phyloP scores from a whole-genome alignment of 768 basidiomycete genomes.

The Suillus variegatus region DNA sequence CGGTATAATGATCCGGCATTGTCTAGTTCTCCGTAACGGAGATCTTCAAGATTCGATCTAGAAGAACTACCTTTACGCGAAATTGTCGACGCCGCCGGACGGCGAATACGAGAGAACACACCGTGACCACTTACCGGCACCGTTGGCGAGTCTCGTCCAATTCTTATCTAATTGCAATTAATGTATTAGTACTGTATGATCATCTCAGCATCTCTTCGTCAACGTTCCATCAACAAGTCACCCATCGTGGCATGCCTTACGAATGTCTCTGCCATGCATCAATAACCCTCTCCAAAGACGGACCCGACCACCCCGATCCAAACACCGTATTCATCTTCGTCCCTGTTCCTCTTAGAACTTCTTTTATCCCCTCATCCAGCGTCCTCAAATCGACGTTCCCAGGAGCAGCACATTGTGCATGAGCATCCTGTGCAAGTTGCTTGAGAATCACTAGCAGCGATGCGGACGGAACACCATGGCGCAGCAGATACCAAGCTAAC shows the following conservation, averaged over 20 bases:
- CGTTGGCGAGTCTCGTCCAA: not conserved
- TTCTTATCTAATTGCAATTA: too few relatives aligned
- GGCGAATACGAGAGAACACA: not conserved
- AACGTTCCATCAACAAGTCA: not conserved
- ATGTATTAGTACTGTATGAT: not conserved
- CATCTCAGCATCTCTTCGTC: not conserved
- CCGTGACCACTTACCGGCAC: not conserved
- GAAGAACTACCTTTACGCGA: not conserved
- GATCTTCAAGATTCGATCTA: not conserved
- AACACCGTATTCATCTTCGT: slow-evolving; percentile 72
- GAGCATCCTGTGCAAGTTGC: slow-evolving; percentile 63
- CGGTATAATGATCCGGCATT: not conserved
- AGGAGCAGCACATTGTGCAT: slow-evolving; percentile 58
- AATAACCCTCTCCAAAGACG: slow-evolving; percentile 67
- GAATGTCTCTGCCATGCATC: slow-evolving; percentile 48
- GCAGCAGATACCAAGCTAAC: slow-evolving; percentile 71
- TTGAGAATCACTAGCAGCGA: slow-evolving; percentile 64
- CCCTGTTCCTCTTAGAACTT: slow-evolving; percentile 86
- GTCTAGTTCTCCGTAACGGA: not conserved
- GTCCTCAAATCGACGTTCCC: slow-evolving; percentile 42
- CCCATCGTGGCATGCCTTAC: not conserved
- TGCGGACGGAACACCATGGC: slow-evolving; percentile 71
- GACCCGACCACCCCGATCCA: slow-evolving; percentile 73
- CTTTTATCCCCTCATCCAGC: slow-evolving; percentile 68
- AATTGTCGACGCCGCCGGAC: not conserved